These are phyloP conservation scores for Neopestalotiopsis clavispora DNA, from an alignment of 2,329 filamentous ascomycete species.

Conservation along the genomic window DNA sequence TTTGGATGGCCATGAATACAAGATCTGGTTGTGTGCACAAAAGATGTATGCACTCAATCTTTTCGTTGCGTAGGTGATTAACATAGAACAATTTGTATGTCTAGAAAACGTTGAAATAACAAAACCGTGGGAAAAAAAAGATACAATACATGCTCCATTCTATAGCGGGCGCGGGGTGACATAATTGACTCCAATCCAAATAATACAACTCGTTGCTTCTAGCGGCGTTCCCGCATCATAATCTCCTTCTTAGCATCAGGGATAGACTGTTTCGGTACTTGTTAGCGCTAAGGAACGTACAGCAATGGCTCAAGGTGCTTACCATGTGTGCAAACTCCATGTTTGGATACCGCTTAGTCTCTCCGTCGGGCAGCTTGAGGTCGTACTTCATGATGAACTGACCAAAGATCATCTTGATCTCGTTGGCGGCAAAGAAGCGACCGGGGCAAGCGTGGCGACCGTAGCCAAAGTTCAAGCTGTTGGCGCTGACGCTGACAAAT, in stretches of 20 bases:
- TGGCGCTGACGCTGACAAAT: conserved; percentile 28
- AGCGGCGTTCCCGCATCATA: not conserved
- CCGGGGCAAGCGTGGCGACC: conserved; percentile 38
- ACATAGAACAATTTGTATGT: too few relatives aligned
- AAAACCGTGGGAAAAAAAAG: too few relatives aligned
- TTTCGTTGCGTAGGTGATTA: too few relatives aligned
- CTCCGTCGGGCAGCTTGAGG: conserved; percentile 21
- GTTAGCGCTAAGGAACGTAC: not conserved
- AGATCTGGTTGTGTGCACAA: too few relatives aligned
- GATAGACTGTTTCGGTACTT: not conserved
- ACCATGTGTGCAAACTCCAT: conserved; percentile 15
- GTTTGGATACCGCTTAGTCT: conserved; percentile 4
- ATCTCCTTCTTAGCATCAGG: not conserved
- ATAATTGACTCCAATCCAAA: too few relatives aligned
- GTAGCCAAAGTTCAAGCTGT: conserved; percentile 34
- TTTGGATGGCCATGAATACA: too few relatives aligned
- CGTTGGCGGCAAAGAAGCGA: conserved; percentile 43
- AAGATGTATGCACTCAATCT: too few relatives aligned
- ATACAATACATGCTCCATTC: too few relatives aligned
- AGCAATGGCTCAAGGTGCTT: not conserved
- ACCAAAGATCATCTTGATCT: conserved; percentile 44
- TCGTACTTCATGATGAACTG: conserved; percentile 41
- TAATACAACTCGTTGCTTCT: not conserved
- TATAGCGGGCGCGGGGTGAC: too few relatives aligned
- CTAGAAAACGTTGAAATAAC: too few relatives aligned